phyloP scores from a whole-genome alignment of 2,329 filamentous ascomycete genomes.

The Decorospora gaudefroyi region DNA sequence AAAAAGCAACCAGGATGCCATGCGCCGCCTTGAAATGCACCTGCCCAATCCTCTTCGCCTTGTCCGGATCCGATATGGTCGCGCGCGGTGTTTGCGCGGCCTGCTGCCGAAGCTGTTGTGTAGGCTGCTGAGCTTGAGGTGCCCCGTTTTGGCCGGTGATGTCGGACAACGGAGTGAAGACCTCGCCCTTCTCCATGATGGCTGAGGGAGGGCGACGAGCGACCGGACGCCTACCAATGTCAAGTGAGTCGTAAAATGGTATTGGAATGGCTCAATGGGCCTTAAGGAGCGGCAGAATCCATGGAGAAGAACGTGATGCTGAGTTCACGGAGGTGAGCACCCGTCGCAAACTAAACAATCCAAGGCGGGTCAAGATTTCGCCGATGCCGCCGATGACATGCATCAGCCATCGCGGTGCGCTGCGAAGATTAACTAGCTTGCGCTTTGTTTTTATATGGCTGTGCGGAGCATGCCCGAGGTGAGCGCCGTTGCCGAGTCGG shows the following conservation, averaged over 20 bases:
- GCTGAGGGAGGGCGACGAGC: slow-evolving; percentile 3
- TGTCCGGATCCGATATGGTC: slow-evolving; percentile 20
- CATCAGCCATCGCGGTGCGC: slow-evolving; percentile 25
- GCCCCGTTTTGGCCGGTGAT: slow-evolving; percentile 43
- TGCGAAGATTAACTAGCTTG: slow-evolving; percentile 1
- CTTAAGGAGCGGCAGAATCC: slow-evolving; percentile 30
- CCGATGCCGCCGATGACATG: slow-evolving; percentile 27
- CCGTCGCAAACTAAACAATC: slow-evolving; percentile 14
- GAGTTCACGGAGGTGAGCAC: slow-evolving; percentile 14
- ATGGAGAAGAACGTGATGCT: slow-evolving; percentile 18
- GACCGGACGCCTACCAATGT: neutral
- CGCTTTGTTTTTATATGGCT: neutral
- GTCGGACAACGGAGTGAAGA: slow-evolving; percentile 46
- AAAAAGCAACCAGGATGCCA: slow-evolving; percentile 64
- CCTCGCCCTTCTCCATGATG: slow-evolving; percentile 47
- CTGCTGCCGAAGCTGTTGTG: slow-evolving; percentile 23
- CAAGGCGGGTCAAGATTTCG: slow-evolving; percentile 25
- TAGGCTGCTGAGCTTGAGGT: slow-evolving; percentile 30
- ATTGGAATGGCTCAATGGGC: slow-evolving; percentile 9
- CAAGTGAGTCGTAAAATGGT: slow-evolving; percentile 5
- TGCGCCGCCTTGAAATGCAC: slow-evolving; percentile 60
- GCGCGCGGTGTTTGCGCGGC: slow-evolving; percentile 9
- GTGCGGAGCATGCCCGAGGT: neutral
- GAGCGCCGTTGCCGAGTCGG: too few species aligned
- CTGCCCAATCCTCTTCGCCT: slow-evolving; percentile 50